Evolutionary conservation across 345 rosid species (phyloP), one percentile per base, ranked within the genome.

Genomic region (Pugionium dolabratum): DNA sequence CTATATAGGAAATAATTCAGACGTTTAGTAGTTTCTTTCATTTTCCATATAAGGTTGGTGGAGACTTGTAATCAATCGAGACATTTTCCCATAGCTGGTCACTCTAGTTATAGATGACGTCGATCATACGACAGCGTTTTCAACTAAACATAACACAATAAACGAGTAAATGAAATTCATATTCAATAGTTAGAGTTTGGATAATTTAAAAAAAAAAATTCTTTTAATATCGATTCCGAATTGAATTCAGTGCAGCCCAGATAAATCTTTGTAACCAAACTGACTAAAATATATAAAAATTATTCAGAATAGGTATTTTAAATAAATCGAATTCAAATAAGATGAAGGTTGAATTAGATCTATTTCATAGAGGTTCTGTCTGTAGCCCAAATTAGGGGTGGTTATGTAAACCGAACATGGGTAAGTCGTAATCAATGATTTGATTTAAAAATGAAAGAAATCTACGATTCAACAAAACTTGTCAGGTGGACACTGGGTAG

Each of bases 401-500:
- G 40, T 7, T 34, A 44, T 7, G 25, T 47, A 44, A 55, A 46
- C 56, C 48, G 33, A 18, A 18, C 18, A 18, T 18, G 18, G n/a
- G 18, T 18, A 18, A 18, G 18, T 18, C 18, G 18, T 18, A 18
- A 18, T 18, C 18, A 18, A 18, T 18, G 18, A 18, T 18, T 18
- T 18, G 18, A 18, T 18, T 37, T 4, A 7, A 8, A 40, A 8
- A 40, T 2, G 1, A 47, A 4, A 39, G 53, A 52, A 41, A 70
- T 70, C 62, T 70, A 62, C 56, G 49, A 6, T 62, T 70, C 68
- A 54, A 43, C 74, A 64, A 65, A 58, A 65, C 40, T 28, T 65
- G 66, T 72, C 66, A 72, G 66, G 71, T 72, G 62, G 71, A 72
- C 76, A 65, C 65, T 58, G 50, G 66, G 76, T 65, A 64, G 67